Evolutionary conservation across 352 stramenopile genomes (phyloP).

Genomic region (Pythium periplocum): DNA sequence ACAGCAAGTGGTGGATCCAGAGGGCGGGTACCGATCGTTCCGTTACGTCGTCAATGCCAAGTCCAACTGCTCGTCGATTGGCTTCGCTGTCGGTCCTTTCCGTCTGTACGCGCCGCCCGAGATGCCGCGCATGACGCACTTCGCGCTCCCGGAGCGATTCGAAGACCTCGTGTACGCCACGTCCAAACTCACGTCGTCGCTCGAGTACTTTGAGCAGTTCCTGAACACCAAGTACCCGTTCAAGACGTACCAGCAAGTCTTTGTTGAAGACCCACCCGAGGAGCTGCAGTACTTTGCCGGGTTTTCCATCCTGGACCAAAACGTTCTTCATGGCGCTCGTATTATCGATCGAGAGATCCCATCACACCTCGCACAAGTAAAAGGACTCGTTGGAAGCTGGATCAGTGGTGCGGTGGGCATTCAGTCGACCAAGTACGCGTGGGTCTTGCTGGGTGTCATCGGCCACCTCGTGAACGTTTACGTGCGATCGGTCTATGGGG

Average conservation of each 20-base stretch:
- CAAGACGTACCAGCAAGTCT: conserved; percentile 85
- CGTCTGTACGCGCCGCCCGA: conserved; percentile 63
- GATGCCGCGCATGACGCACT: conserved; percentile 82
- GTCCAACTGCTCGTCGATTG: conserved; percentile 76
- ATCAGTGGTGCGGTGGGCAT: conserved; percentile 74
- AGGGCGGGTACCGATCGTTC: conserved; percentile 62
- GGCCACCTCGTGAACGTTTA: conserved; percentile 81
- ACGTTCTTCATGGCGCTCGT: conserved; percentile 58
- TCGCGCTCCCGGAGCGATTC: conserved; percentile 70
- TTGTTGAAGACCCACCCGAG: conserved; percentile 78
- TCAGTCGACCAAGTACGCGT: conserved; percentile 81
- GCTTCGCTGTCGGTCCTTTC: conserved; percentile 79
- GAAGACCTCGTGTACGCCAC: conserved; percentile 75
- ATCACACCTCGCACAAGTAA: conserved; percentile 79
- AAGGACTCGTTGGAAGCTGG: conserved; percentile 73
- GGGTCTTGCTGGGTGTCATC: conserved; percentile 78
- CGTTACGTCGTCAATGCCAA: conserved; percentile 76
- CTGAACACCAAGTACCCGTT: conserved; percentile 74
- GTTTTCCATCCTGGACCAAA: conserved; percentile 71
- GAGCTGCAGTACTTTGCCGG: conserved; percentile 66
- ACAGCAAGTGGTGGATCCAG: conserved; percentile 61
- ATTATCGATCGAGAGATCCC: conserved; percentile 82
- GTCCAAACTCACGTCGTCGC: conserved; percentile 60
- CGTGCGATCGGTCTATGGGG: conserved; percentile 68
- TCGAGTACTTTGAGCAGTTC: conserved; percentile 75